Evolutionary conservation across 2,329 filamentous ascomycete genomes (phyloP).

Genomic region (Shiraia sp.): DNA sequence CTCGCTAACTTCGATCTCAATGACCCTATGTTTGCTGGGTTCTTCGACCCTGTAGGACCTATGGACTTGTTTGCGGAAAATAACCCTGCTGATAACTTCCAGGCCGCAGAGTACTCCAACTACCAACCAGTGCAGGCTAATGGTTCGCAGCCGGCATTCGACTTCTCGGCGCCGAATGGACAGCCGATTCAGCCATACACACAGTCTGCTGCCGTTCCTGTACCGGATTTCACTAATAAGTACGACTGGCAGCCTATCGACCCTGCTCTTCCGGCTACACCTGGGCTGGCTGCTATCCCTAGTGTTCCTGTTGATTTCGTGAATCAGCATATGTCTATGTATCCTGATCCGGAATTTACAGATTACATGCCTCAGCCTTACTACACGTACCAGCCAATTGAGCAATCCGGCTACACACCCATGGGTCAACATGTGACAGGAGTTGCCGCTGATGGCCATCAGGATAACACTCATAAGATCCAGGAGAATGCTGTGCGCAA

Average conservation of each 20-base stretch:
- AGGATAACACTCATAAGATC: neutral
- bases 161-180: no score
- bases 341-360: neutral
- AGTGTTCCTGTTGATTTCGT: neutral
- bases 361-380: neutral
- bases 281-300: conserved; percentile 4
- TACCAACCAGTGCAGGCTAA: no score
- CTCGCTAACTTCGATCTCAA: conserved; percentile 6
- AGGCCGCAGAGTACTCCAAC: no score
- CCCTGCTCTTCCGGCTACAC: neutral
- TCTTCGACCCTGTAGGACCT: no score
- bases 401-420: neutral
- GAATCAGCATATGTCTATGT: neutral
- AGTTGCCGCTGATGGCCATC: no score
- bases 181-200: no score
- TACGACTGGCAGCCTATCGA: neutral
- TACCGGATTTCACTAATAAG: no score
- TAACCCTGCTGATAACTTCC: no score
- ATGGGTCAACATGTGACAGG: neutral
- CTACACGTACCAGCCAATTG: neutral
- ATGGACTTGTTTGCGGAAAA: no score
- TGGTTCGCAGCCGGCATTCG: no score
- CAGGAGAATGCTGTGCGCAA: neutral
- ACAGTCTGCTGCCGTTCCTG: no score
- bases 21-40: no score